Conservation (phyloP, 768 basidiomycete species). For the Calocybe cyanea region DNA sequence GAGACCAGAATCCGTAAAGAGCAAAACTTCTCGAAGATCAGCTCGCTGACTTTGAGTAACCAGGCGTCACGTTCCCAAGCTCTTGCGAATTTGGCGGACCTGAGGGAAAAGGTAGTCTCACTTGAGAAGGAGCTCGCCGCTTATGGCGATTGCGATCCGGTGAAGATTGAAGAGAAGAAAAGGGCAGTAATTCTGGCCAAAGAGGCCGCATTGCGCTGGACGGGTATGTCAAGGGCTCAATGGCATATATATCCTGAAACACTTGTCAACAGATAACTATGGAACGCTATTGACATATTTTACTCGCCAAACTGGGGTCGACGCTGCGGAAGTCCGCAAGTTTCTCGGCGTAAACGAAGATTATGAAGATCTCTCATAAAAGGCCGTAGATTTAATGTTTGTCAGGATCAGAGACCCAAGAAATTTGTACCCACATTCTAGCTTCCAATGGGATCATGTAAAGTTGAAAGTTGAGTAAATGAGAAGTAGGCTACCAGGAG, state of each 20-base stretch:
- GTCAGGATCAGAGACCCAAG: too few relatives aligned
- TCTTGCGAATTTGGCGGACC: slow-evolving; percentile 44
- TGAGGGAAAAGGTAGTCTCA: slow-evolving; percentile 43
- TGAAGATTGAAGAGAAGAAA: slow-evolving; percentile 72
- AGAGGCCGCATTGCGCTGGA: slow-evolving; percentile 85
- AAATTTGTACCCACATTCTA: too few relatives aligned
- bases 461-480: too few relatives aligned
- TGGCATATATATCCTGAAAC: too few relatives aligned
- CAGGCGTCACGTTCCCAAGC: slow-evolving; percentile 57
- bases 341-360: slow-evolving; percentile 67
- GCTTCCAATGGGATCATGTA: too few relatives aligned
- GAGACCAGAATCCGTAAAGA: slow-evolving; percentile 53
- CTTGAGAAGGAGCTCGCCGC: slow-evolving; percentile 68
- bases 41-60: slow-evolving; percentile 4
- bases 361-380: slow-evolving; percentile 68
- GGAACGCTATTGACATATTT: slow-evolving; percentile 61
- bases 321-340: slow-evolving; percentile 59
- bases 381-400: background rate
- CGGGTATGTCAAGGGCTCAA: slow-evolving; percentile 51
- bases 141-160: slow-evolving; percentile 84
- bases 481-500: too few relatives aligned
- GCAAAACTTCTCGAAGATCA: slow-evolving; percentile 14
- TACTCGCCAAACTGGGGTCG: slow-evolving; percentile 55
- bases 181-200: slow-evolving; percentile 72
- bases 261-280: slow-evolving; percentile 71